Evolutionary conservation across 179 eudicot species (phyloP).

Genomic region (Beta macrorhiza): DNA sequence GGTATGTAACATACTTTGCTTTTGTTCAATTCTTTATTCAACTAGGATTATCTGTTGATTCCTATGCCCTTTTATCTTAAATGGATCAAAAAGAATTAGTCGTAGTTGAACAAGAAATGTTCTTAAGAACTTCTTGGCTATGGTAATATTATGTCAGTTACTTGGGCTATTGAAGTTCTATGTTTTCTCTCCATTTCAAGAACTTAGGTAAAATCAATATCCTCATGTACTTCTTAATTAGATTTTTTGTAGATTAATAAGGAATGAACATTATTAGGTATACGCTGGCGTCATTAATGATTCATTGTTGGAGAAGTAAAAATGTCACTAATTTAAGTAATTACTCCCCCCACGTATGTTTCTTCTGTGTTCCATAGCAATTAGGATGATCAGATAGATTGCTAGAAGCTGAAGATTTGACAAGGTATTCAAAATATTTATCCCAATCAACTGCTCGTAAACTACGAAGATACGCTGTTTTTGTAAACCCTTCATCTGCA

Average conservation of each 20-base stretch:
- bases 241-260: too few relatives aligned
- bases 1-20: too few relatives aligned
- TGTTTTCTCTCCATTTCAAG: slow-evolving; percentile 8
- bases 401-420: slow-evolving; percentile 66
- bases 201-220: slow-evolving; percentile 13
- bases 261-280: too few relatives aligned
- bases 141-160: not conserved
- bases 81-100: too few relatives aligned
- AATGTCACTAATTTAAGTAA: slow-evolving; percentile 73
- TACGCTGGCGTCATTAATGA: too few relatives aligned
- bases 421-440: slow-evolving; percentile 65
- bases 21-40: too few relatives aligned
- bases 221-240: not conserved
- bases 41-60: too few relatives aligned
- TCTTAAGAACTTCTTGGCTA: not conserved
- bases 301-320: too few relatives aligned
- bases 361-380: slow-evolving; percentile 71
- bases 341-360: slow-evolving; percentile 63
- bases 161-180: not conserved
- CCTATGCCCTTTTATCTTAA: too few relatives aligned
- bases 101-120: too few relatives aligned
- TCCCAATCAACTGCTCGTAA: slow-evolving; percentile 93
- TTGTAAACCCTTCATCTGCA: slow-evolving; percentile 78
- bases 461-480: slow-evolving; percentile 84
- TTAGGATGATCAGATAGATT: slow-evolving; percentile 60